phyloP scores from a whole-genome alignment of 2,329 filamentous ascomycete species.

The Chrysoporthe puriensis region DNA sequence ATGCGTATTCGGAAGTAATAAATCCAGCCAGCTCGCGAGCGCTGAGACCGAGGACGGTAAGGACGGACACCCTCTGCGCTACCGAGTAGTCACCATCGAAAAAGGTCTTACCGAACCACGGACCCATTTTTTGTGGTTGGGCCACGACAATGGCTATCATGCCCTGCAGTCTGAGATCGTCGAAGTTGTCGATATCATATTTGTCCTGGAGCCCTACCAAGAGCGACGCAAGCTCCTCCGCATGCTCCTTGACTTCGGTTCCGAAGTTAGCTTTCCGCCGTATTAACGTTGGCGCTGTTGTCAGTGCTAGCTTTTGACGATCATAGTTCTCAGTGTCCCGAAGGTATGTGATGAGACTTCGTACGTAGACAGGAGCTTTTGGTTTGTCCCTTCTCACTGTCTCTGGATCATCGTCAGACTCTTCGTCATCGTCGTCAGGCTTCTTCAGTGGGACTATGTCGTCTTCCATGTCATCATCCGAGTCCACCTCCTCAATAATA shows the following conservation, averaged over 20 bases:
- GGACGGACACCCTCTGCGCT: conserved; percentile 77
- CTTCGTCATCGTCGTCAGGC: conserved; percentile 84
- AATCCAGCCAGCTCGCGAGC: conserved; percentile 85
- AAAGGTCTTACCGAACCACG: conserved; percentile 82
- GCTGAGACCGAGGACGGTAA: conserved; percentile 80
- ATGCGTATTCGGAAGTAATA: conserved; percentile 58
- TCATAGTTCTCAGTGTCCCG: conserved; percentile 84
- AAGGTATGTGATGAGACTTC: conserved; percentile 79
- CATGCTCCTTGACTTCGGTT: conserved; percentile 82
- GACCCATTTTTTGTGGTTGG: conserved; percentile 76
- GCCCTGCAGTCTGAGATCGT: conserved; percentile 73
- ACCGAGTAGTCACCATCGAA: conserved; percentile 93
- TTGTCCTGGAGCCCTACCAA: conserved; percentile 84
- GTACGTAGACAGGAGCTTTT: conserved; percentile 85
- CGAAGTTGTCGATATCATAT: conserved; percentile 78
- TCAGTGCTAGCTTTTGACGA: conserved; percentile 77
- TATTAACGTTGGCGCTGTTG: conserved; percentile 78
- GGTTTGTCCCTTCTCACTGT: conserved; percentile 82
- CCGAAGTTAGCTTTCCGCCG: conserved; percentile 88
- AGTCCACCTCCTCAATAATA: conserved; percentile 68
- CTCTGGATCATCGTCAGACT: conserved; percentile 92
- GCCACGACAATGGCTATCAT: conserved; percentile 82
- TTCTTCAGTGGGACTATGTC: conserved; percentile 81
- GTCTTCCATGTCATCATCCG: conserved; percentile 63
- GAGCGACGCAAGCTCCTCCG: conserved; percentile 76